phyloP scores from a whole-genome alignment of 129 eudicot genomes.

The Arctium lappa region DNA sequence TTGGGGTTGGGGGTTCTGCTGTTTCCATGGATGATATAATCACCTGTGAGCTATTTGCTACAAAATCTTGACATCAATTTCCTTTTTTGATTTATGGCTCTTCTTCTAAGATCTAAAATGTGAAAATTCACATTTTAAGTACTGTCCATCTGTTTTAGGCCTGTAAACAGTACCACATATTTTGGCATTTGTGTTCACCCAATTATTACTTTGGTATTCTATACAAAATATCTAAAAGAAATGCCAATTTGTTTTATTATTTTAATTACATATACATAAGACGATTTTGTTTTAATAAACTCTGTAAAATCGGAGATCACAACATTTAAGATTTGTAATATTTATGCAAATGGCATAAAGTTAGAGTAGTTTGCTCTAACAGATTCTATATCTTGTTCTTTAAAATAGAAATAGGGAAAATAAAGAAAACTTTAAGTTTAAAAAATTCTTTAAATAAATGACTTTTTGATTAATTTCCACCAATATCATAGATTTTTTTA shows the following conservation, averaged over 20 bases:
- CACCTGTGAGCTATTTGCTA: conserved; percentile 80
- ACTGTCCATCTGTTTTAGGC: background rate
- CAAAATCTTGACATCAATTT: conserved; percentile 34
- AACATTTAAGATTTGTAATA: too few species aligned
- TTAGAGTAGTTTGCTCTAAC: too few species aligned
- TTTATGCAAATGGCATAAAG: too few species aligned
- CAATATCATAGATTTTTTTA: too few species aligned
- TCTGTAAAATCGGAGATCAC: too few species aligned
- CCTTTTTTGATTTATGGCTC: background rate
- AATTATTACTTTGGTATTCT: background rate
- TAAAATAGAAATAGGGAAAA: too few species aligned
- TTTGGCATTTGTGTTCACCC: background rate
- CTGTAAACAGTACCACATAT: background rate
- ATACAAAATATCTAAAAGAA: background rate
- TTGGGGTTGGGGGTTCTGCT: conserved; percentile 63
- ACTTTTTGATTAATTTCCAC: too few species aligned
- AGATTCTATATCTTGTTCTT: too few species aligned
- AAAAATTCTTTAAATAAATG: too few species aligned
- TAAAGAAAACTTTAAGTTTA: too few species aligned
- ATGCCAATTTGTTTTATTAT: background rate
- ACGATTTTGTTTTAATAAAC: too few species aligned
- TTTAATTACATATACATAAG: too few species aligned
- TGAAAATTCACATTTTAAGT: background rate
- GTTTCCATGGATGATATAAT: conserved; percentile 61
- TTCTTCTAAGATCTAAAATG: background rate